Conservation (phyloP, 495 filamentous ascomycete genomes). For the Clavariopsis aquatica region DNA sequence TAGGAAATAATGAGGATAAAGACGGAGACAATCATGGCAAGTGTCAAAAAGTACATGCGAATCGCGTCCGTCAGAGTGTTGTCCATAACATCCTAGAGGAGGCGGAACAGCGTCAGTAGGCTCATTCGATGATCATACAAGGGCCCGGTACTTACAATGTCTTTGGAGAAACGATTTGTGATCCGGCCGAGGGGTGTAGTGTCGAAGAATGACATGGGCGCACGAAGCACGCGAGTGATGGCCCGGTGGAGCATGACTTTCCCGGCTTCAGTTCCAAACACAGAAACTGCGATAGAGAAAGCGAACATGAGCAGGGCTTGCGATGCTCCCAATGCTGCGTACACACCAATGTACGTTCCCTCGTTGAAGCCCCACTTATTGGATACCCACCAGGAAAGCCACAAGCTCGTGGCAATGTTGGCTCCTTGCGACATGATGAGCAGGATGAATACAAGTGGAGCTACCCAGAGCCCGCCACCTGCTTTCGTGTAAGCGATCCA, state of each 20-base stretch:
- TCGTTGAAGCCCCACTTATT: slow-evolving; percentile 66
- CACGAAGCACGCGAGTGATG: slow-evolving; percentile 75
- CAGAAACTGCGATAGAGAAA: slow-evolving; percentile 66
- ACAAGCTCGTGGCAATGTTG: slow-evolving; percentile 84
- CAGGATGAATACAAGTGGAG: slow-evolving; percentile 62
- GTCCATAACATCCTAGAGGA: slow-evolving; percentile 74
- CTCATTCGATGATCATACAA: too few species aligned
- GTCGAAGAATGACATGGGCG: slow-evolving; percentile 97
- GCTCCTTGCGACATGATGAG: slow-evolving; percentile 72
- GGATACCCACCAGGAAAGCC: slow-evolving; percentile 91
- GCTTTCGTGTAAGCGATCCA: slow-evolving; percentile 79
- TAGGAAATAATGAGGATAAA: slow-evolving; percentile 87
- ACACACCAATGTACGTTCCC: slow-evolving; percentile 82
- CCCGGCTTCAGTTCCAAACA: slow-evolving; percentile 77
- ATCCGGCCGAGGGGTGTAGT: slow-evolving; percentile 96
- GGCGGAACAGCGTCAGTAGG: too few species aligned
- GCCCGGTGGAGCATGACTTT: slow-evolving; percentile 83
- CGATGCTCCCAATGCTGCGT: slow-evolving; percentile 69
- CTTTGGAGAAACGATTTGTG: slow-evolving; percentile 94
- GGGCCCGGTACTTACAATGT: slow-evolving; percentile 54
- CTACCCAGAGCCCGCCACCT: slow-evolving; percentile 73
- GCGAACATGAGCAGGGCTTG: slow-evolving; percentile 81
- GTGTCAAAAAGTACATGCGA: slow-evolving; percentile 87
- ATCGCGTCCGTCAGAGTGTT: slow-evolving; percentile 88
- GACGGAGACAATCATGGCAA: slow-evolving; percentile 69